Base-by-base conservation (phyloP, 805 yeast species). In the Barnettozyma californica region DNA sequence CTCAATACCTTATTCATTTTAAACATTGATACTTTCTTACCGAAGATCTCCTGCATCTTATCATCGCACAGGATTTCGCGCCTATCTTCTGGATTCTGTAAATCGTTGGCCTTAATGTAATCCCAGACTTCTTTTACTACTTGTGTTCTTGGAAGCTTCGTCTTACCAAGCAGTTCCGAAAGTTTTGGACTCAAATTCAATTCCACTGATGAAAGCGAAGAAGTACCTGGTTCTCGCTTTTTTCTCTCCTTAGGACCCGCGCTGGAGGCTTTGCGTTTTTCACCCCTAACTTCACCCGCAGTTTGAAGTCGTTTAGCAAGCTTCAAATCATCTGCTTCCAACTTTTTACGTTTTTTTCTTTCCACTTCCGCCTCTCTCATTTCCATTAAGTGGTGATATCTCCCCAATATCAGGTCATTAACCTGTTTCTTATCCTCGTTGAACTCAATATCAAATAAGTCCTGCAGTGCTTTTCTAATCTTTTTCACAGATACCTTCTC, bases 391-490 rank as follows among this genome's bases (percentile, higher is more conserved):
- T 63, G 64, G 52, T 77, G 71, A 57, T 80, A 85, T 46, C 92
- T 66, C 10, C 71, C 74, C 54, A 84, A 62, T 39, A 87, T 84
- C 34, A 81, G 56, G 2, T 76, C 80, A 54, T 84, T 84, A 41
- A 86, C 71, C 23, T 66, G 74, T 55, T 80, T 76, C 74, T 83
- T 68, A 49, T 75, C 68, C 0, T 69, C 68, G 19, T 58, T 66
- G 39, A 85, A 70, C 53, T 84, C 81, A 1, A 75, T 69, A 5
- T 75, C 77, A 57, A 81, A 85, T 29, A 87, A 68, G 52, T 78
- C 86, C 60, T 83, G 88, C n/a, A 87, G 59, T 0, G 91, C 92
- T 50, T 75, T 73, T 52, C 95, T 70, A 21, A 87, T 78, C 60
- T 78, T 76, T 63, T 84, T 84, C 7, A 85, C 89, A 0, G 91